Conservation (phyloP, 148 eudicot genomes). For the Amaranthus palmeri region DNA sequence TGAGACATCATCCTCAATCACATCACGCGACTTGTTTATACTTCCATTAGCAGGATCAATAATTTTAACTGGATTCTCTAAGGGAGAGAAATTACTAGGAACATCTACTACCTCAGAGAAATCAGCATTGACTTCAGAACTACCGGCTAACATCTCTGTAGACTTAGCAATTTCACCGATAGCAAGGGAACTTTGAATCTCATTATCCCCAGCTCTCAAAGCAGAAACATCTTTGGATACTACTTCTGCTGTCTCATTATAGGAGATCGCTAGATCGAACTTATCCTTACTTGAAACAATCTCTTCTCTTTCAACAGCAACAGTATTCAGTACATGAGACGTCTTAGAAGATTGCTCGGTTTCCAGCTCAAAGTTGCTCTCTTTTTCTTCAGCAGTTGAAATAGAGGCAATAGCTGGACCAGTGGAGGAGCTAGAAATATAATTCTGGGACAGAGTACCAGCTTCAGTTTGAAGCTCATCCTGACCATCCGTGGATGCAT, state of each 20-base stretch:
- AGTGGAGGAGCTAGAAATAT: conserved; percentile 12
- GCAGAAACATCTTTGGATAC: conserved; percentile 22
- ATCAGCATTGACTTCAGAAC: conserved; percentile 22
- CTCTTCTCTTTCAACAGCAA: conserved; percentile 20
- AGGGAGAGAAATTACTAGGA: conserved; percentile 11
- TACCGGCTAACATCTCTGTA: conserved; percentile 14
- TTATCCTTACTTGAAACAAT: conserved; percentile 4
- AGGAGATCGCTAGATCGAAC: conserved; percentile 8
- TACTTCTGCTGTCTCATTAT: conserved; percentile 20
- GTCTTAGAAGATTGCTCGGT: conserved; percentile 9
- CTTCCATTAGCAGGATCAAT: conserved; percentile 17
- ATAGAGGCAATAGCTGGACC: conserved; percentile 16
- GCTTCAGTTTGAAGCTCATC: conserved; percentile 16
- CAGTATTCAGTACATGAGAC: conserved; percentile 17
- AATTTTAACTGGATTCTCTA: conserved; percentile 11
- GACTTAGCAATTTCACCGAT: conserved; percentile 17
- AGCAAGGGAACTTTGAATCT: conserved; percentile 13
- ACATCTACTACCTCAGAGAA: conserved; percentile 16
- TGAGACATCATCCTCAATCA: conserved; percentile 20
- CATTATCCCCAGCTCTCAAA: conserved; percentile 10
- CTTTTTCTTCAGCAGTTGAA: conserved; percentile 23
- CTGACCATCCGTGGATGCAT: conserved; percentile 13
- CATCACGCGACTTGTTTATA: conserved; percentile 10
- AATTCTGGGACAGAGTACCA: conserved; percentile 15
- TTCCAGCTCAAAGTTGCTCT: conserved; percentile 18